Conservation (phyloP, 2,329 filamentous ascomycete genomes). For the Diaporthe vaccinii region DNA sequence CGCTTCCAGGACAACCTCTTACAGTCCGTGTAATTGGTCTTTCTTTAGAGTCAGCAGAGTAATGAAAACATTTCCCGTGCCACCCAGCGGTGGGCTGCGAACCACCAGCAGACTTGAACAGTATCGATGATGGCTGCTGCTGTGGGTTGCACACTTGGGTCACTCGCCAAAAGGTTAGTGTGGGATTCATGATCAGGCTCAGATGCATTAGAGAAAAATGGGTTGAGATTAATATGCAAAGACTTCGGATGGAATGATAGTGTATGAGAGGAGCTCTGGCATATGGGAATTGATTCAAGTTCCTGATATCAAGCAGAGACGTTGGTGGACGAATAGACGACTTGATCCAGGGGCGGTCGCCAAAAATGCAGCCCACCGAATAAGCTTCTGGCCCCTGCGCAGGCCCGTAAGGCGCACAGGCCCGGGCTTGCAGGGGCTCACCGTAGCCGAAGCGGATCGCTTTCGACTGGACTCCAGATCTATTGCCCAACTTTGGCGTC, state of each 20-base stretch:
- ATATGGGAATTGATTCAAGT: background rate
- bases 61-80: no score
- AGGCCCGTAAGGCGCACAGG: background rate
- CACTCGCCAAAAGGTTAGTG: background rate
- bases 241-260: background rate
- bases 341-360: background rate
- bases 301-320: background rate
- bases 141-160: background rate
- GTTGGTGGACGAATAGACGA: background rate
- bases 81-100: background rate
- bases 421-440: slow-evolving; percentile 8
- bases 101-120: background rate
- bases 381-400: slow-evolving; percentile 34
- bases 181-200: background rate
- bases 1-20: background rate
- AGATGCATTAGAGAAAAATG: background rate
- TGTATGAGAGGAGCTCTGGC: background rate
- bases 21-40: background rate
- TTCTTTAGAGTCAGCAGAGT: background rate
- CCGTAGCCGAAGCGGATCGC: background rate
- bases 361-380: slow-evolving; percentile 33
- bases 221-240: no score
- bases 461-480: background rate
- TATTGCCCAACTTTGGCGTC: background rate
- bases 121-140: background rate